A percentile compares a stretch with the other conserved stretches of the same genome.
Conservation (phyloP, 495 filamentous ascomycete genomes). For the Patellaria atrata region DNA sequence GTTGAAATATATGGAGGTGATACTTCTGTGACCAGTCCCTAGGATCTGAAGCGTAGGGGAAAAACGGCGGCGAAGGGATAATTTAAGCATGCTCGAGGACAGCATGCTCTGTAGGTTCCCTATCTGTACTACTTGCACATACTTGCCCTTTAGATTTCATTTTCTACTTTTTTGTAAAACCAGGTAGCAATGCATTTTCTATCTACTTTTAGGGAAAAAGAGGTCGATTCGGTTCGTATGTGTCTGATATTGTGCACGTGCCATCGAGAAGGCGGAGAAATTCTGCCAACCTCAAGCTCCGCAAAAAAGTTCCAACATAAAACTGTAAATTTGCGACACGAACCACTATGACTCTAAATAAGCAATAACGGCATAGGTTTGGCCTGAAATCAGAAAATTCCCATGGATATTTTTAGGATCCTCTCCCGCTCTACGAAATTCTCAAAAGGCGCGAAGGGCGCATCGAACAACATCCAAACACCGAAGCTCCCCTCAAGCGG, state of each 20-base stretch:
- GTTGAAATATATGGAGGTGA: constrained; percentile 1
- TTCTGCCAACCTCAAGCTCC: no score
- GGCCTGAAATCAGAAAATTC: background rate
- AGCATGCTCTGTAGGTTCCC: constrained; percentile 3
- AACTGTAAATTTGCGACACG: background rate
- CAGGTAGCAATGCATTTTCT: constrained; percentile 13
- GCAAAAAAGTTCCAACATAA: no score
- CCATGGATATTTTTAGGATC: constrained; percentile 53
- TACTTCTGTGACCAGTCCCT: no score
- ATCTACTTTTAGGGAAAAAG: no score
- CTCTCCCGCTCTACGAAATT: constrained; percentile 48
- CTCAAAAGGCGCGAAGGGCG: constrained; percentile 20
- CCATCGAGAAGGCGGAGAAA: no score
- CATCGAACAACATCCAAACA: constrained; percentile 22
- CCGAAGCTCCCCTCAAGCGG: constrained; percentile 38
- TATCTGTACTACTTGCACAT: constrained; percentile 23
- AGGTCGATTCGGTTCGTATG: no score
- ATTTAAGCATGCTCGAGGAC: background rate
- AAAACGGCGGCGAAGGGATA: background rate
- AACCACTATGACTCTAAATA: constrained; percentile 1
- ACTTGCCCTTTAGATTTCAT: constrained; percentile 16
- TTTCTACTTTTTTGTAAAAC: constrained; percentile 14
- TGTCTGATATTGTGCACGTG: no score
- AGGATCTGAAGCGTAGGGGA: background rate
- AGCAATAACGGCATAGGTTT: no score